Conservation (phyloP, 352 stramenopile genomes). For the Globisporangium okanoganense region DNA sequence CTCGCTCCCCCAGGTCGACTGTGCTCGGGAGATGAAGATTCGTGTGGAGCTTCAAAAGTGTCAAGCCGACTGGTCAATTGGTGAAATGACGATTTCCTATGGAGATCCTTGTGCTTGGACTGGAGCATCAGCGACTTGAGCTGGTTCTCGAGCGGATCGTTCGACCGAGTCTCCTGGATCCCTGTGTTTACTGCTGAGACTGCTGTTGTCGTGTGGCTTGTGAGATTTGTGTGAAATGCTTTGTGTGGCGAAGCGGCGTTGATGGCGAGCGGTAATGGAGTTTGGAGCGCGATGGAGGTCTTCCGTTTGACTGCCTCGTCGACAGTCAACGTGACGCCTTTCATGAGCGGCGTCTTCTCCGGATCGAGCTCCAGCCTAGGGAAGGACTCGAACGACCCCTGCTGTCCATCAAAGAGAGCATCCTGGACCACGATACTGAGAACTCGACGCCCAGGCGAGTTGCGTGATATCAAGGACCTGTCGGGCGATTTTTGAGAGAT, state of each 20-base stretch:
- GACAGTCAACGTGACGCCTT: slow-evolving; percentile 40
- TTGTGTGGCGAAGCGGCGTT: not conserved
- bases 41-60: not conserved
- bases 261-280: not conserved
- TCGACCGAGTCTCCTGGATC: slow-evolving; percentile 11
- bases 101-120: not conserved
- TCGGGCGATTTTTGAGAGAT: slow-evolving; percentile 6
- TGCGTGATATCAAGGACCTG: not conserved
- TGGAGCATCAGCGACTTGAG: slow-evolving; percentile 10
- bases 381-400: slow-evolving; percentile 38
- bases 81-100: not conserved
- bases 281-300: not conserved
- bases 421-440: slow-evolving; percentile 6
- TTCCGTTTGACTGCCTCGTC: slow-evolving; percentile 11
- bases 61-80: not conserved
- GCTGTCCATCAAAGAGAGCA: slow-evolving; percentile 28
- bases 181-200: not conserved
- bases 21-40: not conserved
- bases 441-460: slow-evolving; percentile 1
- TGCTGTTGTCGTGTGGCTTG: not conserved
- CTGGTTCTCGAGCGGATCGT: slow-evolving; percentile 17
- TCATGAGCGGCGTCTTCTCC: slow-evolving; percentile 33
- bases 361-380: slow-evolving; percentile 39
- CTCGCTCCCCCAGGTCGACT: not conserved
- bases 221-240: not conserved